A percentile compares a stretch with the other conserved stretches of the same genome.
phyloP scores from a whole-genome alignment of 179 eudicot species.

The Corrigiola litoralis region DNA sequence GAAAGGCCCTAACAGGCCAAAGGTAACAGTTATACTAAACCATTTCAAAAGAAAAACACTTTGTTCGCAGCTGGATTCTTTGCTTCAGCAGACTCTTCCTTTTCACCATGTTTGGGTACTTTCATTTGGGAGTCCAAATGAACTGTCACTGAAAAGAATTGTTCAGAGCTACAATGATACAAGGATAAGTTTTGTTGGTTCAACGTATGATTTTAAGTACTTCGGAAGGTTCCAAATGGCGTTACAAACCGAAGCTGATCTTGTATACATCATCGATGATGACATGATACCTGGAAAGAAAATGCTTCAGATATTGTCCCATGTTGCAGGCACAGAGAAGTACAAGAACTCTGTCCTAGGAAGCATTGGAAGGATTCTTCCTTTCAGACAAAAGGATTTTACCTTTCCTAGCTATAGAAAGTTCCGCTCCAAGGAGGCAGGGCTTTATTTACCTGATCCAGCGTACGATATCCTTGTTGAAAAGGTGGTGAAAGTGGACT shows the following conservation, averaged over 20 bases:
- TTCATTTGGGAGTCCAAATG: conserved; percentile 86
- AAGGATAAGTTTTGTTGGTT: conserved; percentile 72
- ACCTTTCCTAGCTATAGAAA: conserved; percentile 90
- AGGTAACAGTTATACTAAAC: conserved; percentile 78
- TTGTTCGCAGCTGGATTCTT: conserved; percentile 74
- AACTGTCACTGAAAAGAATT: conserved; percentile 50
- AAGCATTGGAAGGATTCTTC: conserved; percentile 89
- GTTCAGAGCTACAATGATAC: conserved; percentile 76
- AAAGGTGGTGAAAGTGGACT: conserved; percentile 83
- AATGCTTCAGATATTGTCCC: conserved; percentile 79
- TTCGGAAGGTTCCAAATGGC: conserved; percentile 96
- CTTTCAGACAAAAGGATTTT: conserved; percentile 83
- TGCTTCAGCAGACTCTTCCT: conserved; percentile 79
- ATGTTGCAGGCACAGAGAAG: conserved; percentile 88
- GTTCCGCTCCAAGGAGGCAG: conserved; percentile 87
- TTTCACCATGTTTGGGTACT: conserved; percentile 95
- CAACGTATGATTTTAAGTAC: conserved; percentile 86
- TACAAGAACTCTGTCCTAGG: conserved; percentile 85
- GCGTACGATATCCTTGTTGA: conserved; percentile 84
- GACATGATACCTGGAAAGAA: conserved; percentile 94
- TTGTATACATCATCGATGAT: conserved; percentile 83
- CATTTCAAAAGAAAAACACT: conserved; percentile 91
- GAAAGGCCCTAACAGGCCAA: conserved; percentile 44
- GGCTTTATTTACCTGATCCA: conserved; percentile 93
- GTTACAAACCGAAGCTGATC: conserved; percentile 75